A percentile compares a stretch with the other conserved stretches of the same genome.
phyloP scores from a whole-genome alignment of 495 filamentous ascomycete species.

The Apiosordaria backusii region DNA sequence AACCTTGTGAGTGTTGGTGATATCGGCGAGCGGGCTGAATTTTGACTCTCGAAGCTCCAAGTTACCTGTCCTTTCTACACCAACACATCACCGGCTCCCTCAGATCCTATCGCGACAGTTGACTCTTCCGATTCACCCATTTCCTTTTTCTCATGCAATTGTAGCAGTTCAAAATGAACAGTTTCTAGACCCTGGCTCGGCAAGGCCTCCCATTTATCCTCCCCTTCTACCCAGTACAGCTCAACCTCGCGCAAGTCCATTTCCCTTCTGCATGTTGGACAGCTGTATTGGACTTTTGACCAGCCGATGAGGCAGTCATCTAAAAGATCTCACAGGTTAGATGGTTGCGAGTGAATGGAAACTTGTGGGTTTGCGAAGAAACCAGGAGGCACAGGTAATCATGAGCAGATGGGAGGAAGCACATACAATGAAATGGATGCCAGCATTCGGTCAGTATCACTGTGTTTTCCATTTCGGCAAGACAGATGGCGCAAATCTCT shows the following conservation, averaged over 20 bases:
- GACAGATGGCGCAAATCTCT: not conserved
- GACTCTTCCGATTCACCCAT: too few species aligned
- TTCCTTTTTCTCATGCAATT: not conserved
- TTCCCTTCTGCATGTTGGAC: not conserved
- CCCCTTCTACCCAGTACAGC: not conserved
- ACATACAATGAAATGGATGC: not conserved
- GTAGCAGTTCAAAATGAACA: not conserved
- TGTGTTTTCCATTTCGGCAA: not conserved
- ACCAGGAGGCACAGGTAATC: not conserved
- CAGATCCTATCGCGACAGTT: too few species aligned
- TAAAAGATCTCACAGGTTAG: not conserved
- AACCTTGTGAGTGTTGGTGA: too few species aligned
- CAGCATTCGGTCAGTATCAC: not conserved
- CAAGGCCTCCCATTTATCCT: not conserved
- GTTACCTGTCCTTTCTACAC: too few species aligned
- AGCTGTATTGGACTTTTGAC: not conserved
- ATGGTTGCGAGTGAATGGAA: not conserved
- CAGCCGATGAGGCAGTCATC: not conserved
- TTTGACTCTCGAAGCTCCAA: too few species aligned
- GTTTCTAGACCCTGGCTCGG: not conserved
- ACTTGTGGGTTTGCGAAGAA: too few species aligned
- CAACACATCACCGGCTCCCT: too few species aligned
- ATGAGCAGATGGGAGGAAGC: too few species aligned
- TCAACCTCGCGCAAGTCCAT: not conserved
- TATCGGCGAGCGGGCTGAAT: too few species aligned